phyloP scores from a whole-genome alignment of 177 flowering plant genomes.

The Vitis hybrid region DNA sequence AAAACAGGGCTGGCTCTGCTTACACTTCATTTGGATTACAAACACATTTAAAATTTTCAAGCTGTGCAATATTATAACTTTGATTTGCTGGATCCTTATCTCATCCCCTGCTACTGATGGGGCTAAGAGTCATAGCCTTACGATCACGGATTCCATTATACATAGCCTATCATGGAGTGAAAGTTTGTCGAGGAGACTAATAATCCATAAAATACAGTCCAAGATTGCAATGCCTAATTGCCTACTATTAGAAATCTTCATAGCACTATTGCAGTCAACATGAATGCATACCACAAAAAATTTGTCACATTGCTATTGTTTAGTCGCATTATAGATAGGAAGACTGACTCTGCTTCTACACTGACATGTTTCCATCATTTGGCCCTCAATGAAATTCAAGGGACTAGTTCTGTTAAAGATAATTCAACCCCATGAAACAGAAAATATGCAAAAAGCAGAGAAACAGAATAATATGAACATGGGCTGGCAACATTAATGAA shows the following conservation, averaged over 20 bases:
- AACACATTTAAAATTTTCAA: too few relatives aligned
- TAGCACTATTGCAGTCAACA: neutral
- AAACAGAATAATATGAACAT: neutral
- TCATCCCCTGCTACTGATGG: neutral
- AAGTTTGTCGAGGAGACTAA: neutral
- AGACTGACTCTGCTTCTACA: neutral
- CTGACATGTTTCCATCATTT: conserved; percentile 3
- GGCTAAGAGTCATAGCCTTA: neutral
- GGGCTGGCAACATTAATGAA: conserved; percentile 4
- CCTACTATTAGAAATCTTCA: neutral
- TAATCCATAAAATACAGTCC: neutral
- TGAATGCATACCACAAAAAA: neutral
- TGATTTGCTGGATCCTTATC: neutral
- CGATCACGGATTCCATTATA: neutral
- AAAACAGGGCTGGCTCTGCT: too few relatives aligned
- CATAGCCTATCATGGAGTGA: neutral
- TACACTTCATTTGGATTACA: too few relatives aligned
- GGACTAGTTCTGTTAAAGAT: neutral
- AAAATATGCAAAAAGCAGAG: too few relatives aligned
- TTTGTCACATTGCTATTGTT: neutral
- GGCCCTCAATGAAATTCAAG: conserved; percentile 1
- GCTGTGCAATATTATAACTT: too few relatives aligned
- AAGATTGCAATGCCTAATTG: neutral
- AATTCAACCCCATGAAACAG: neutral
- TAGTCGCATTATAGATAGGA: neutral